Evolutionary conservation across 129 eudicot genomes (phyloP).

Genomic region (Kitagawia praeruptora): DNA sequence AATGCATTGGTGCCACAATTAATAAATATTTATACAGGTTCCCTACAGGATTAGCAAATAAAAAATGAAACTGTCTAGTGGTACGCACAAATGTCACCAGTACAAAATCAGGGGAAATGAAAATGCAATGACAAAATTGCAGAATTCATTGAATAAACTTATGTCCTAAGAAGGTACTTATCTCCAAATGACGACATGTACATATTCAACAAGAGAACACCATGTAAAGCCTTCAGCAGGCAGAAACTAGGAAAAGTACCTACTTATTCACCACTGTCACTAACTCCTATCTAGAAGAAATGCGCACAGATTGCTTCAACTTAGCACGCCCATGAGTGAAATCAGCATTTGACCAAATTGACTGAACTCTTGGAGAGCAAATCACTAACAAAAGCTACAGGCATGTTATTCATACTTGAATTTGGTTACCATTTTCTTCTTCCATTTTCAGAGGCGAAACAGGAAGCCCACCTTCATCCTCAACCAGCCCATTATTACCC

Average conservation of each 20-base stretch:
- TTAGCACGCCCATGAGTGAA: conserved; percentile 13
- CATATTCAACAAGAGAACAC: conserved; percentile 40
- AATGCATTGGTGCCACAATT: neutral
- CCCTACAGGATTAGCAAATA: conserved; percentile 1
- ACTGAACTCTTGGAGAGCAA: conserved; percentile 8
- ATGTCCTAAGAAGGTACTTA: conserved; percentile 39
- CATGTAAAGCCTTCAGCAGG: conserved; percentile 26
- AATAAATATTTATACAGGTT: conserved; percentile 2
- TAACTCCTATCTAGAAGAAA: conserved; percentile 30
- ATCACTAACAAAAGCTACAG: conserved; percentile 2
- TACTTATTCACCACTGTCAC: conserved; percentile 49
- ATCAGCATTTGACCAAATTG: conserved; percentile 18
- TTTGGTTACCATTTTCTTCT: conserved; percentile 20
- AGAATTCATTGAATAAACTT: conserved; percentile 36
- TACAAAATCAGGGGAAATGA: neutral
- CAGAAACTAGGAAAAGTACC: conserved; percentile 29
- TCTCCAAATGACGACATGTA: conserved; percentile 39
- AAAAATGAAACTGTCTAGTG: conserved; percentile 2
- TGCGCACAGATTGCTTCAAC: conserved; percentile 14
- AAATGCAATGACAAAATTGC: conserved; percentile 23
- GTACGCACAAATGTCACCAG: neutral
- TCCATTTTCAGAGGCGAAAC: conserved; percentile 32
- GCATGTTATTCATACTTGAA: conserved; percentile 28
- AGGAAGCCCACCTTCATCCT: conserved; percentile 24
- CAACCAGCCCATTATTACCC: conserved; percentile 23